Evolutionary conservation across 331 rosid species (phyloP), one percentile per base, ranked within the genome.

Genomic region (Quercus tomentella): DNA sequence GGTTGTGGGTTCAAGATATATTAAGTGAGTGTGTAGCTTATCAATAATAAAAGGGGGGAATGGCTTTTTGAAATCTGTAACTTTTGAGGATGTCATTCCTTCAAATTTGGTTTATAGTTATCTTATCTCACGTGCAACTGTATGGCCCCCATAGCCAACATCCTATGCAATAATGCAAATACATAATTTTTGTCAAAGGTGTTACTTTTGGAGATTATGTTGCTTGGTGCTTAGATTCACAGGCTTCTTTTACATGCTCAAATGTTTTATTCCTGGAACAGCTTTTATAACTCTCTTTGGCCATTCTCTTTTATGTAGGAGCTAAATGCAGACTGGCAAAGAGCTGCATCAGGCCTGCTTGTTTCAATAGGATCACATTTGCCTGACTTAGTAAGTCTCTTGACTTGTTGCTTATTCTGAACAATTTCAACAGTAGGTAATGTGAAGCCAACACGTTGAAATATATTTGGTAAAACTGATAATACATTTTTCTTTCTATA

Each of bases 321-420:
- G 61, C 88, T 93, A 81, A 88, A 87, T 86, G 84, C 92, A 28
- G 97, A 95, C 76, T 95, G 99, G 98, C 99, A 91, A 79, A 88
- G 92, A 77, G 97, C 97, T 83, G 99, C 99, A 65, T 80, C 97
- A 62, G 85, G 88, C 74, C 88, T 95, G 66, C 97, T 95, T 85
- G 97, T 95, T 80, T 89, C 99, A 9, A 91, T 95, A 79, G 98
- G 98, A 73, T 90, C 86, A 76, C 97, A 93, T 89, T 89, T 95
- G 79, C 96, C 98, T 3, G 99, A 95, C 84, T 92, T 95, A 41
- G 99, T 93, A 86, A 90, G 99, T 88, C 54, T 78, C 72, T 58
- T 74, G 18, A 51, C 31, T 76, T 54, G 66, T 70, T 58, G 74
- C 79, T 65, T 37, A 73, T 72, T 77, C 65, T 66, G 77, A 43